A percentile compares a stretch with the other conserved stretches of the same genome.
Conservation (phyloP, 768 basidiomycete genomes). For the Suillus spraguei region DNA sequence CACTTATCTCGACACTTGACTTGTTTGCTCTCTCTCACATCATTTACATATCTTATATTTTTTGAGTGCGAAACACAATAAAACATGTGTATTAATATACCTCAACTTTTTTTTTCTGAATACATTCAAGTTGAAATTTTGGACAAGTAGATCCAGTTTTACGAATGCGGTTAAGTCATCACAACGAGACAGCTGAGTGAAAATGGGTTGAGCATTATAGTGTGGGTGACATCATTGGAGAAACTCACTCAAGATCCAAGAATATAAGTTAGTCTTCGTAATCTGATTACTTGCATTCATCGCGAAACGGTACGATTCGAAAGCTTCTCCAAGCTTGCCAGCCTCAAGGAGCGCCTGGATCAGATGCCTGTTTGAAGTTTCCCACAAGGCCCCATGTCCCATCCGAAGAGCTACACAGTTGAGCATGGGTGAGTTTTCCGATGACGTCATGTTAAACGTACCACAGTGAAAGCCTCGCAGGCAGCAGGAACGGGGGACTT, state of each 20-base stretch:
- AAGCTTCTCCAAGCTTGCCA: not conserved
- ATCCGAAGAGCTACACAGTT: not conserved
- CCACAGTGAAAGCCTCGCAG: not conserved
- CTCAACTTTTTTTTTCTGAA: too few relatives aligned
- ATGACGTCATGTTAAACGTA: not conserved
- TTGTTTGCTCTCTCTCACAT: too few relatives aligned
- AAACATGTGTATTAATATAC: too few relatives aligned
- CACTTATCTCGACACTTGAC: too few relatives aligned
- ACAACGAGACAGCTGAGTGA: not conserved
- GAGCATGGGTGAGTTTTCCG: not conserved
- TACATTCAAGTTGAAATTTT: too few relatives aligned
- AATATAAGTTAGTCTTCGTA: not conserved
- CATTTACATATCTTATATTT: too few relatives aligned
- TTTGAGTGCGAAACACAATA: too few relatives aligned
- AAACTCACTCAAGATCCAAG: not conserved
- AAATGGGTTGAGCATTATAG: not conserved
- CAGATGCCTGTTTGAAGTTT: not conserved
- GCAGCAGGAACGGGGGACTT: not conserved
- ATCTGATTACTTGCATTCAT: not conserved
- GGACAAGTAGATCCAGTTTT: too few relatives aligned
- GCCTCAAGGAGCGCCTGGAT: not conserved
- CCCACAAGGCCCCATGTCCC: not conserved
- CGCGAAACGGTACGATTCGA: not conserved
- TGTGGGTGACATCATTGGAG: not conserved
- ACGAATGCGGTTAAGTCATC: too few relatives aligned